A percentile compares a stretch with the other conserved stretches of the same genome.
These are phyloP conservation scores for Firmiana major DNA, from an alignment of 345 rosid species.

Conservation along the genomic window DNA sequence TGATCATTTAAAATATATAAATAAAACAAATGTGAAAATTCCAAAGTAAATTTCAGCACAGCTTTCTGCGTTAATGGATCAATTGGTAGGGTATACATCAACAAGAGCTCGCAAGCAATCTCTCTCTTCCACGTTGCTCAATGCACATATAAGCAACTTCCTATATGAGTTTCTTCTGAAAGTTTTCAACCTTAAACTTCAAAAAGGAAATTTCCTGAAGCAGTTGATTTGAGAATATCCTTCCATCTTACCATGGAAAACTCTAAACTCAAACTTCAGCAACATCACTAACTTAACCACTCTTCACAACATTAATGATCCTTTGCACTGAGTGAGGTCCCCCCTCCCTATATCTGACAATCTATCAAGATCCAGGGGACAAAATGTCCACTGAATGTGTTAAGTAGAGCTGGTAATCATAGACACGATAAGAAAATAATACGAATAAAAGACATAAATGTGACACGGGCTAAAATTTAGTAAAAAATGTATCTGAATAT, in stretches of 20 bases:
- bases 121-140: background rate
- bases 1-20: background rate
- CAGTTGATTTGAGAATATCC: background rate
- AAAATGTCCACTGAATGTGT: background rate
- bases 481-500: too few species aligned
- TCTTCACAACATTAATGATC: background rate
- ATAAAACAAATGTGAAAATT: background rate
- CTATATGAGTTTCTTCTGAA: background rate
- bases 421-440: too few species aligned
- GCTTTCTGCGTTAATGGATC: background rate
- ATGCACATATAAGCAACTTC: background rate
- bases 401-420: too few species aligned
- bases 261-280: conserved; percentile 76
- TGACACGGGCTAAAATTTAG: too few species aligned
- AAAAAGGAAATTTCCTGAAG: background rate
- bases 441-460: too few species aligned
- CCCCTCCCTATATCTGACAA: background rate
- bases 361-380: background rate
- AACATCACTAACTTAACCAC: background rate
- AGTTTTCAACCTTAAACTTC: background rate
- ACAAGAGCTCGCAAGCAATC: background rate
- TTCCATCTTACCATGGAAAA: conserved; percentile 36
- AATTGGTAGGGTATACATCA: background rate
- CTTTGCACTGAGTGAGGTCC: background rate
- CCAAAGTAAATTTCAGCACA: background rate